Evolutionary conservation across 805 yeast species (phyloP).

Genomic region (Vanderwaltozyma yarrowii): DNA sequence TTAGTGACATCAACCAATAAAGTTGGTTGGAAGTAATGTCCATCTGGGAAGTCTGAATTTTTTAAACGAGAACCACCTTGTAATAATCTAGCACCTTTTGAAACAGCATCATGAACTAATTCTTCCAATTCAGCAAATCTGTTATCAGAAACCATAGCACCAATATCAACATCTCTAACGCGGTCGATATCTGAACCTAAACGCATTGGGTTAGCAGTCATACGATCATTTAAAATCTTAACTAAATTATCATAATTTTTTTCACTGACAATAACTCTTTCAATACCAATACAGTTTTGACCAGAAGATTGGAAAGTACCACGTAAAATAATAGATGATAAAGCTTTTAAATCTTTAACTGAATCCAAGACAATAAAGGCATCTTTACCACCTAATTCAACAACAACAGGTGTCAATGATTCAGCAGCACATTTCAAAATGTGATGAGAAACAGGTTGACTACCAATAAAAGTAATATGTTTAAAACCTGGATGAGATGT

Average conservation of each 20-base stretch:
- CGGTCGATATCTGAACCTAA: constrained; percentile 91
- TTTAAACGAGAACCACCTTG: constrained; percentile 71
- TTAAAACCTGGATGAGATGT: constrained; percentile 73
- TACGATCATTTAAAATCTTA: constrained; percentile 43
- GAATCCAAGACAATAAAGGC: constrained; percentile 82
- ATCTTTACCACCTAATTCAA: constrained; percentile 96
- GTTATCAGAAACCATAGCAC: constrained; percentile 80
- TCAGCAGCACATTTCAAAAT: constrained; percentile 77
- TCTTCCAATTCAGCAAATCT: constrained; percentile 60
- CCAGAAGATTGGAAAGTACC: constrained; percentile 98
- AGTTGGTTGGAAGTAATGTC: constrained; percentile 90
- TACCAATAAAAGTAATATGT: constrained; percentile 92
- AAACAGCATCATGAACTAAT: constrained; percentile 63
- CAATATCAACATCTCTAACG: constrained; percentile 85
- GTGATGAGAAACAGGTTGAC: constrained; percentile 86
- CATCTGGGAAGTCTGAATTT: constrained; percentile 93
- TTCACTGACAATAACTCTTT: constrained; percentile 78
- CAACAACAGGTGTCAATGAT: constrained; percentile 87
- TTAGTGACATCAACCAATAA: constrained; percentile 71
- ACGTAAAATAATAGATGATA: constrained; percentile 78
- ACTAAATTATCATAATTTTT: constrained; percentile 56
- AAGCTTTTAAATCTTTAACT: constrained; percentile 38
- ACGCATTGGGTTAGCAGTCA: constrained; percentile 42
- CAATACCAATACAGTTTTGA: constrained; percentile 96
- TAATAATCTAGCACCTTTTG: constrained; percentile 68